phyloP scores from a whole-genome alignment of 805 yeast species.

The Myxozyma monticola region DNA sequence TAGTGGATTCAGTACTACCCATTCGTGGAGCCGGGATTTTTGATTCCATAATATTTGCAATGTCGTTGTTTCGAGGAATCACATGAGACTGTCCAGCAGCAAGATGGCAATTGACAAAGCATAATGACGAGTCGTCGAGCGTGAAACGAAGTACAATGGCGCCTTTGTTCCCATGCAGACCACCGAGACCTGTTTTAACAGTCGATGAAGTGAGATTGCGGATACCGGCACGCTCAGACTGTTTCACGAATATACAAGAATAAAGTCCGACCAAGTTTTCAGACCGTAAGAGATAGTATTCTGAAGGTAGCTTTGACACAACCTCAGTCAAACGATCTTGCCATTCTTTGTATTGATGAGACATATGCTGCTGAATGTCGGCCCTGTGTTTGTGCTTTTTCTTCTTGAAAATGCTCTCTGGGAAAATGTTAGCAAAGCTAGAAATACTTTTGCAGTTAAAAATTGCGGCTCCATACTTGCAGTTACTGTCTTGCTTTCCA shows the following conservation, averaged over 20 bases:
- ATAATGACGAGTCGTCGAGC: constrained; percentile 65
- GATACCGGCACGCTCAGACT: constrained; percentile 52
- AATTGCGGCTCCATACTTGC: constrained; percentile 46
- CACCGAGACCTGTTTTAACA: constrained; percentile 92
- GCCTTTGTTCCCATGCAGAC: constrained; percentile 76
- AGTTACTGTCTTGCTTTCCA: constrained; percentile 78
- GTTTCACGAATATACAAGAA: constrained; percentile 64
- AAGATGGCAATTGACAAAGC: constrained; percentile 81
- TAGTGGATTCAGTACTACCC: constrained; percentile 5
- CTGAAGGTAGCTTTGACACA: constrained; percentile 32
- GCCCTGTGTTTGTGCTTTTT: constrained; percentile 52
- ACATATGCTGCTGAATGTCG: constrained; percentile 35
- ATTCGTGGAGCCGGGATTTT: constrained; percentile 43
- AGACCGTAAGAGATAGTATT: constrained; percentile 63
- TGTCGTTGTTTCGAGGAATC: constrained; percentile 83
- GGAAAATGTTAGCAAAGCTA: constrained; percentile 51
- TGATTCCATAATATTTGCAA: constrained; percentile 62
- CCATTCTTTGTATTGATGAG: constrained; percentile 42
- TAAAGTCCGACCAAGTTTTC: constrained; percentile 87
- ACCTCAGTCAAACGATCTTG: constrained; percentile 34
- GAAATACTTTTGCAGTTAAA: neutral
- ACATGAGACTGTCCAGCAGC: constrained; percentile 88
- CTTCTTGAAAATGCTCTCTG: constrained; percentile 44
- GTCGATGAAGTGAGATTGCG: constrained; percentile 66
- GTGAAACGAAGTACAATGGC: constrained; percentile 71